phyloP scores from a whole-genome alignment of 2,329 filamentous ascomycete species.

The Periconia macrospinosa region DNA sequence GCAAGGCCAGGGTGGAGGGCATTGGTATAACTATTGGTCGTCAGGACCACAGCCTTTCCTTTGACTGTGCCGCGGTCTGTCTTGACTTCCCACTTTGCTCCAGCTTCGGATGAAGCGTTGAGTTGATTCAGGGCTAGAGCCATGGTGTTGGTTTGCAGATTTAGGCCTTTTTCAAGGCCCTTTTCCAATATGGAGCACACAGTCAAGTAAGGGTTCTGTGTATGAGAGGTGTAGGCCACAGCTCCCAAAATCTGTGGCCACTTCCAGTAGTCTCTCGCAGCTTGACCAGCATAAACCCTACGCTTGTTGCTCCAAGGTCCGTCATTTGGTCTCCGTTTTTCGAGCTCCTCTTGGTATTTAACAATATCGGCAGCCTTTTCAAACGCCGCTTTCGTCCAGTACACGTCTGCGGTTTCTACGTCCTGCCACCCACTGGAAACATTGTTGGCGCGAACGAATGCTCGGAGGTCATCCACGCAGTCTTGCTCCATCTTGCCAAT shows the following conservation, averaged over 20 bases:
- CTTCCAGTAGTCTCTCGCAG: slow-evolving; percentile 4
- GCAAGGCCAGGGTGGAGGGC: slow-evolving; percentile 4
- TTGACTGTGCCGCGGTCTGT: slow-evolving; percentile 4
- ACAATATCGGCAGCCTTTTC: slow-evolving; percentile 1
- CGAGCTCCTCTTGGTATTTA: slow-evolving; percentile 4
- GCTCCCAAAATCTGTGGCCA: slow-evolving; percentile 5
- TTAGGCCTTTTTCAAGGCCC: slow-evolving; percentile 1
- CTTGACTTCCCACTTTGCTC: slow-evolving; percentile 12
- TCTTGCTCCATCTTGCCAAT: slow-evolving; percentile 38
- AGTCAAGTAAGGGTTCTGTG: slow-evolving; percentile 2
- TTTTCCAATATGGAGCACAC: slow-evolving; percentile 1
- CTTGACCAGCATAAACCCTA: slow-evolving; percentile 1
- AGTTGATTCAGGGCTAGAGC: background rate
- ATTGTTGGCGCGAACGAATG: background rate
- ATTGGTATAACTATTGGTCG: slow-evolving; percentile 5
- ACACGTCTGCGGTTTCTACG: slow-evolving; percentile 3
- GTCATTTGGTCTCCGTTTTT: slow-evolving; percentile 3
- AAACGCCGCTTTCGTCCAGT: slow-evolving; percentile 5
- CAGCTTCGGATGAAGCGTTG: background rate
- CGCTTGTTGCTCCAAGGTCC: slow-evolving; percentile 5
- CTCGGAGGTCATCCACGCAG: slow-evolving; percentile 4
- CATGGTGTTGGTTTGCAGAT: slow-evolving; percentile 2
- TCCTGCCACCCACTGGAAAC: slow-evolving; percentile 3
- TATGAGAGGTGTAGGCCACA: background rate
- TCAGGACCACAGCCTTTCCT: background rate